Base-by-base conservation (phyloP, 495 filamentous ascomycete genomes). In the Penicillium dipodomyicola region DNA sequence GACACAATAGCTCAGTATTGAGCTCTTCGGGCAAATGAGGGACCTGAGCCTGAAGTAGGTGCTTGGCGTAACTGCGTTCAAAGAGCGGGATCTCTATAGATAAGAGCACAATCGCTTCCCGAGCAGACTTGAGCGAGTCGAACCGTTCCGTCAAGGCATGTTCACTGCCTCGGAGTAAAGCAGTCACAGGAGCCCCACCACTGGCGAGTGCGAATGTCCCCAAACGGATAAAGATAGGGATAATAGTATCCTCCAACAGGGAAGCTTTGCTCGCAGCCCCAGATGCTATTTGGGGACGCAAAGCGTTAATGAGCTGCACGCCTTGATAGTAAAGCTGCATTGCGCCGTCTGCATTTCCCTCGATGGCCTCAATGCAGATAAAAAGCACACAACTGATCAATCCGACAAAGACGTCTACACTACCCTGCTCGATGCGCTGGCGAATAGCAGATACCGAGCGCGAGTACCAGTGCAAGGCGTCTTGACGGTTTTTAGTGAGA, bases 331-430 rank as follows among this genome's bases (percentile, higher is more conserved):
- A 76, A 4, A 78, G 69, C 17, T 58, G 67, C 7, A 70, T 14
- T 2, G 69, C 70, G 15, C 72, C 69, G 12, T 67, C 60, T 0
- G 64, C 25, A 12, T 60, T 57, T 11, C 75, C 79, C 44, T 78
- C 73, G 47, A 85, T 67, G 29, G 77, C 70, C 60, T 85, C 83
- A 37, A 86, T 79, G 61, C 80, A 84, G 14, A 84, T 77, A 46
- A 84, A 86, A 23, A 86, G 69, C 1, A 83, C 62, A 50, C 82
- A 85, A 3, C 71, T 83, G 9, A 86, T 68, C 32, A 86, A 63
- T 10, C 70, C 72, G 27, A 74, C 65, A 42, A 73, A 69, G 10
- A 61, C 50, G 44, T 74, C 70, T 6, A 67, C 48, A 4, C 39
- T 47, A 10, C 71, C 72, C 17, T 65, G 56, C 17, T 70, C 65